Base-by-base conservation (phyloP, 164 flowering plant species). In the Sedum album region DNA sequence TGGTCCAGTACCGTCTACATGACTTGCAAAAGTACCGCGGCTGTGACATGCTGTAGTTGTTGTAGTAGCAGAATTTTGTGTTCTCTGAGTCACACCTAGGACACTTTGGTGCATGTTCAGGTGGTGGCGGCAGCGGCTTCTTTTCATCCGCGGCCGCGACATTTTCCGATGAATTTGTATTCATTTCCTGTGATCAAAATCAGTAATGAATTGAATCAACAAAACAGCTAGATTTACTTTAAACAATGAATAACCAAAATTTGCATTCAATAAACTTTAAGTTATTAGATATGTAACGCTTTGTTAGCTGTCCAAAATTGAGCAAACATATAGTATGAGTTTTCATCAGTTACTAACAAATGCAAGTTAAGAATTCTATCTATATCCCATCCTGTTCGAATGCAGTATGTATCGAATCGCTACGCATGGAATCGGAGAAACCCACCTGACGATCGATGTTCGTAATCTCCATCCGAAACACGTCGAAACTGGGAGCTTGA, bases 41-140 rank as follows among this genome's bases (percentile, higher is more conserved):
- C 76, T 93, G 98, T 21, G 97, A 73, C 65, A 91, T 88, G 60
- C 93, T 90, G 84, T 93, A 93, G 80, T 92, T 92, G 88, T 92
- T 92, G 91, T 92, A 92, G 88, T 92, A 92, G 68, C 98, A 92
- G 72, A 92, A 92, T 68, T 92, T 92, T 72, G 96, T 92, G 88
- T 90, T 87, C 65, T 76, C 71, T 28, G 98, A 93, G 26, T 91
- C 97, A 73, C 98, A 93, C 73, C 98, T 82, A n/a, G 98, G 98
- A 70, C 98, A 93, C 42, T 84, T 89, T 4, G 84, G 82, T 18
- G 95, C 86, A 74, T 84, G 83, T 30, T 87, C 93, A 62, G 86
- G 86, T 39, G 78, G 87, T 0, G 98, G 95, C 72, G 84, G 84
- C 60, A 79, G 80, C 66, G 75, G 83, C 80, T 70, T 88, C 11